Conservation (phyloP, 257 asterid genomes). For the Solanum piurae region DNA sequence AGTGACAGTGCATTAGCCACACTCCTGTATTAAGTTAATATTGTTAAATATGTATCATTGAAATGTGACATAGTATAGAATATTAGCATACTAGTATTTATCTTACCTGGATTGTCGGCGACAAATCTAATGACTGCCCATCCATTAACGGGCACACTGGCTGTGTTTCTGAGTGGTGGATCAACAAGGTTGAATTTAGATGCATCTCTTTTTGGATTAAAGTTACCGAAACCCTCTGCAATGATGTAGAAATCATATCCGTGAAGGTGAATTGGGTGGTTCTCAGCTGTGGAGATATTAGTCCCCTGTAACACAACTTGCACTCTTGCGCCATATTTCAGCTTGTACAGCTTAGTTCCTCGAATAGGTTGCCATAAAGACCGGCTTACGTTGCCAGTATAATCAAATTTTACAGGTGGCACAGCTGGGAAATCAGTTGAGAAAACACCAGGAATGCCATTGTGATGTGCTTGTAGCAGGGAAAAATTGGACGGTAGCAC, state of each 20-base stretch:
- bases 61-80: not conserved
- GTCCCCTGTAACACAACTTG: constrained; percentile 90
- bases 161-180: constrained; percentile 81
- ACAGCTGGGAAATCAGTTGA: constrained; percentile 64
- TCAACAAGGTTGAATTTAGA: constrained; percentile 64
- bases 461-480: constrained; percentile 66
- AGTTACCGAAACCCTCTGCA: constrained; percentile 86
- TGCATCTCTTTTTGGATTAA: constrained; percentile 46
- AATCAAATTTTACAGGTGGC: constrained; percentile 59
- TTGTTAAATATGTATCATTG: not conserved
- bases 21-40: constrained; percentile 33
- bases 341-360: constrained; percentile 52
- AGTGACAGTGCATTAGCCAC: constrained; percentile 87
- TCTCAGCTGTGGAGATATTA: constrained; percentile 65
- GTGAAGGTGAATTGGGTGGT: constrained; percentile 91
- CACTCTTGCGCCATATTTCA: constrained; percentile 67
- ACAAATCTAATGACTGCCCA: constrained; percentile 94
- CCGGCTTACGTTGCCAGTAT: constrained; percentile 77
- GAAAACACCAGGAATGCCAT: constrained; percentile 69
- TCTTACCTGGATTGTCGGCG: constrained; percentile 88
- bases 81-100: not conserved
- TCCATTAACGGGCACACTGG: constrained; percentile 72
- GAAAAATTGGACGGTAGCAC: constrained; percentile 71
- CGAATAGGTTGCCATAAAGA: constrained; percentile 59
- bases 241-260: constrained; percentile 78